These are phyloP conservation scores for Rhodotorula toruloides DNA, from an alignment of 768 basidiomycete species.

Conservation along the genomic window DNA sequence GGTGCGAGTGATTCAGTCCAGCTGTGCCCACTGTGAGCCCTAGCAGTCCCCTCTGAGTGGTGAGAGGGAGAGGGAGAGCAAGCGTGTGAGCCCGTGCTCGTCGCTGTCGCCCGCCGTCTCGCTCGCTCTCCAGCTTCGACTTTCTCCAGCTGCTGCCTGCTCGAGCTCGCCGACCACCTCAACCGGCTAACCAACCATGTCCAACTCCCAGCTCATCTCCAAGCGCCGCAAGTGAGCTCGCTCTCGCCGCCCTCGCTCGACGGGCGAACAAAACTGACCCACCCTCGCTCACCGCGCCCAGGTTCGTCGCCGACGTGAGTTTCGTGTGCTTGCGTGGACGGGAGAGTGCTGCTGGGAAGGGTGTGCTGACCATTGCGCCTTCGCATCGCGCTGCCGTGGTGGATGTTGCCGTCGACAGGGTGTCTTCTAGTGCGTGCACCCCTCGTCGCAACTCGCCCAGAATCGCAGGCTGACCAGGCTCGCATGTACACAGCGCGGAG, in stretches of 20 bases:
- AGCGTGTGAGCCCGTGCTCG: neutral
- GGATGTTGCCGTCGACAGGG: conserved; percentile 5
- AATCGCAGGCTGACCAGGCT: neutral
- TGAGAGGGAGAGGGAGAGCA: no score
- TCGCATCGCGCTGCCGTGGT: neutral
- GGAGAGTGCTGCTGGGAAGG: neutral
- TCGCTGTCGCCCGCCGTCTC: neutral
- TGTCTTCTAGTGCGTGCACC: conserved; percentile 34
- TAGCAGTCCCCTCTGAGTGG: no score
- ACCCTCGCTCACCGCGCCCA: neutral
- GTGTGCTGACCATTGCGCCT: neutral
- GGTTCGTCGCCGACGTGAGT: conserved; percentile 40
- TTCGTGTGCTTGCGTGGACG: neutral
- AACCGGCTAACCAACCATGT: conserved; percentile 22
- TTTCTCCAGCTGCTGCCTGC: neutral
- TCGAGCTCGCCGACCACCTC: conserved; percentile 18
- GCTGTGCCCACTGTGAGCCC: no score
- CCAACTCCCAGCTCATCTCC: conserved; percentile 38
- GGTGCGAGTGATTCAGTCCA: no score
- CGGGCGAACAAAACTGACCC: neutral
- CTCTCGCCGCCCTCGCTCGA: neutral
- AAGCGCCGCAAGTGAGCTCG: conserved; percentile 42
- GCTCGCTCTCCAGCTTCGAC: neutral
- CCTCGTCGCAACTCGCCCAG: neutral
- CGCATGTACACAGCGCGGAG: conserved; percentile 67